Evolutionary conservation across 2,329 filamentous ascomycete genomes (phyloP), one percentile per base, ranked within the genome.

Genomic region (Aspergillus ochraceoroseus): DNA sequence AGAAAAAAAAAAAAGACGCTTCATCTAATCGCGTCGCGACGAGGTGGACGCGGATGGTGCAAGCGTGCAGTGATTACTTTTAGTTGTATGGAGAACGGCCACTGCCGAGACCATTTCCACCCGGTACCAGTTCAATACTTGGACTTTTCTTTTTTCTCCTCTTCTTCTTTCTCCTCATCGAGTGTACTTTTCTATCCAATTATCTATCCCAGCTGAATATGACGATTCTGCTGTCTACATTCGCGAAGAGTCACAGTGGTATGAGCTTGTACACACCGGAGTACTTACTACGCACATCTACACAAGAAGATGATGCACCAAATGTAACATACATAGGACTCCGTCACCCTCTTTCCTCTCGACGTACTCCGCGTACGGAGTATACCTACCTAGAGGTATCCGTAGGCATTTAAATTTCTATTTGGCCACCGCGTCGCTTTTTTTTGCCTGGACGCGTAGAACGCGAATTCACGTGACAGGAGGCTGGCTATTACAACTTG

Each of bases 11-110:
- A 50, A 52, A 5, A 9, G 45, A 41, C 44, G 44, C 43, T 38
- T 38, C 32, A 39, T 46, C 37, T 41, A 50, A 57, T 58, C 56
- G 56, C 56, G 56, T 59, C 56, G 56, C 56, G 56, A 51, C 58
- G n/a, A n/a, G n/a, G 55, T 56, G 48, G 52, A 59, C 55, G 53
- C 56, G 56, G 55, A 56, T 44, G 37, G 47, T 31, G 35, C 30
- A 43, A n/a, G 23, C 41, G 41, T 44, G 41, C 18, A 32, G 36
- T n/a, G n/a, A n/a, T 23, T 37, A 27, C 32, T 39, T 22, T 39
- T 25, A n/a, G n/a, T 28, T 18, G 36, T 19, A 39, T 25, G 17
- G 20, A 19, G 29, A 9, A 13, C 18, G 17, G 31, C 31, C 31
- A 5, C 19, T 32, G 17, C 31, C 31, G 31, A 23, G 9, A 31